These are phyloP conservation scores for Fusarium irregulare DNA, from an alignment of 2,329 filamentous ascomycete genomes.

Conservation along the genomic window DNA sequence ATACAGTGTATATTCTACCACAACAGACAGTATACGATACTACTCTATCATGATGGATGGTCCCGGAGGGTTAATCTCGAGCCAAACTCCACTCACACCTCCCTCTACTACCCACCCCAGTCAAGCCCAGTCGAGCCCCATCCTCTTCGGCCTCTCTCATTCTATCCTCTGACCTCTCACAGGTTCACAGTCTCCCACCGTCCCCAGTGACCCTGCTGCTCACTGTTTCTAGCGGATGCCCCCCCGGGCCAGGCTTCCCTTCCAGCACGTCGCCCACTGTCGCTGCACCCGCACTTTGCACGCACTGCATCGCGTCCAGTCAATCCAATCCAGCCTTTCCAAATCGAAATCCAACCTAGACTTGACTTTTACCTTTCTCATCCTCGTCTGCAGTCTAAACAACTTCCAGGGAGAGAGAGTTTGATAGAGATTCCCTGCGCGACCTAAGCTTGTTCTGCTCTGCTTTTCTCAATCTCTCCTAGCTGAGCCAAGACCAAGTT, in stretches of 20 bases:
- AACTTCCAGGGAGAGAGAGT: slow-evolving; percentile 11
- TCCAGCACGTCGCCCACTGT: slow-evolving; percentile 33
- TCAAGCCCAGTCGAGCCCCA: slow-evolving; percentile 40
- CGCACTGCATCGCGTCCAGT: slow-evolving; percentile 25
- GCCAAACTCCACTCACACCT: slow-evolving; percentile 56
- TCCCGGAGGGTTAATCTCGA: slow-evolving; percentile 56
- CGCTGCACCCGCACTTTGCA: slow-evolving; percentile 10
- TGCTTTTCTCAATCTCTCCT: slow-evolving; percentile 45
- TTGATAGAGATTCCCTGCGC: slow-evolving; percentile 31
- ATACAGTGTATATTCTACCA: background rate
- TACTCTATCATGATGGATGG: slow-evolving; percentile 47
- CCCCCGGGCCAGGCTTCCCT: slow-evolving; percentile 19
- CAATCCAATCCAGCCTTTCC: slow-evolving; percentile 13
- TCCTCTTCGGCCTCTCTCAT: slow-evolving; percentile 30
- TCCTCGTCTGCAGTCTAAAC: slow-evolving; percentile 17
- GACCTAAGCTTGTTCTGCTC: slow-evolving; percentile 30
- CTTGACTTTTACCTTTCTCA: slow-evolving; percentile 7
- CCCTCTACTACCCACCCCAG: slow-evolving; percentile 45
- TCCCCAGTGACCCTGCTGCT: slow-evolving; percentile 34
- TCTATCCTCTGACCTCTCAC: slow-evolving; percentile 14
- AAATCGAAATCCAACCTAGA: slow-evolving; percentile 2
- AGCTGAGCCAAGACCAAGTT: slow-evolving; percentile 50
- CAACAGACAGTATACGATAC: slow-evolving; percentile 36
- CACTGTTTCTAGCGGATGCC: slow-evolving; percentile 39
- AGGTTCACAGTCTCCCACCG: slow-evolving; percentile 24